Evolutionary conservation across 2,329 filamentous ascomycete species (phyloP).

Genomic region (Hypoxylon sp.): DNA sequence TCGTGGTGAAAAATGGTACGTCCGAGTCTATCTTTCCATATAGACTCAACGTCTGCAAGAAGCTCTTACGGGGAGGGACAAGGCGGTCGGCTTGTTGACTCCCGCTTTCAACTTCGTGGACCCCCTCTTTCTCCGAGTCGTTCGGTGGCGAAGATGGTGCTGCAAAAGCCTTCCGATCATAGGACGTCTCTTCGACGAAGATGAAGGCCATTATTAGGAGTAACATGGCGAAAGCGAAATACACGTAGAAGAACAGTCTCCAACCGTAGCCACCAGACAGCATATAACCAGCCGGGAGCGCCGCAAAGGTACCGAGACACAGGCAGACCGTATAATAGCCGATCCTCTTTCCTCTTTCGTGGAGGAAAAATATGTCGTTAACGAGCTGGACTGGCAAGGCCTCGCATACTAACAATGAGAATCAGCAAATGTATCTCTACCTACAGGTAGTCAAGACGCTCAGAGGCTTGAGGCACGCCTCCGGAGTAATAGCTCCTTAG

Average conservation of each 20-base stretch:
- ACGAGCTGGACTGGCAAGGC: conserved; percentile 63
- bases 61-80: conserved; percentile 57
- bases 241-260: conserved; percentile 74
- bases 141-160: conserved; percentile 39
- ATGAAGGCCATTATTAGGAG: conserved; percentile 64
- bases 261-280: conserved; percentile 70
- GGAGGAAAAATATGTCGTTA: conserved; percentile 64
- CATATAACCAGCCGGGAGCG: conserved; percentile 74
- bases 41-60: conserved; percentile 59
- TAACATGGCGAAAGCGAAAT: conserved; percentile 68
- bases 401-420: conserved; percentile 56
- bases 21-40: conserved; percentile 59
- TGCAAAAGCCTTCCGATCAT: conserved; percentile 54
- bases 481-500: neutral
- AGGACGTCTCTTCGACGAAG: conserved; percentile 68
- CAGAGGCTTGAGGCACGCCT: neutral
- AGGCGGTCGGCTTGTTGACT: conserved; percentile 15
- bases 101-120: conserved; percentile 39
- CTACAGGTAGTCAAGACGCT: neutral
- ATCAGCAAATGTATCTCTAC: neutral
- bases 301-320: conserved; percentile 69
- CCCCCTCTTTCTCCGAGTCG: conserved; percentile 47
- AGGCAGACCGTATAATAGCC: conserved; percentile 74
- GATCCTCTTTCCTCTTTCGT: conserved; percentile 66
- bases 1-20: conserved; percentile 61